Percentiles rank a stretch among this genome's conserved stretches.
phyloP scores from a whole-genome alignment of 2,329 filamentous ascomycete species.

The Ceratocystis colombiana region DNA sequence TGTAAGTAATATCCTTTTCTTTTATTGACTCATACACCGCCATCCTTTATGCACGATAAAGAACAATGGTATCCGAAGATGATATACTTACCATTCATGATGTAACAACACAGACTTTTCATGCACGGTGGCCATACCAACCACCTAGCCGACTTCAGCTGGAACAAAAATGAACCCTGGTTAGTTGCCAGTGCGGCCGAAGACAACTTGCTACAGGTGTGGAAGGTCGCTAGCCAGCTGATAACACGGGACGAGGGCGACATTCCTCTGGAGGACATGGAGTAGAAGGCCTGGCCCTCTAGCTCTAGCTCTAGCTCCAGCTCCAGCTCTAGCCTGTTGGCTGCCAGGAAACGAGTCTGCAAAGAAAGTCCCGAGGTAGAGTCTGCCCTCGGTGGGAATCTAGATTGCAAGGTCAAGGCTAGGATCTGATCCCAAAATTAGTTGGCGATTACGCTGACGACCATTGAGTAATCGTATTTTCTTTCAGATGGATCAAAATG shows the following conservation, averaged over 20 bases:
- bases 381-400: no score
- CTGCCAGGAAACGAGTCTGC: neutral
- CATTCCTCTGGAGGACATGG: conserved; percentile 66
- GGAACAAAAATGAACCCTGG: conserved; percentile 97
- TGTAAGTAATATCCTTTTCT: conserved; percentile 49
- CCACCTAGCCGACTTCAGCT: conserved; percentile 90
- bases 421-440: no score
- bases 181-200: conserved; percentile 90
- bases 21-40: neutral
- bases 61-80: neutral
- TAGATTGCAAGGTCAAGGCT: no score
- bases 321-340: neutral
- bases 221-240: conserved; percentile 75
- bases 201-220: conserved; percentile 93
- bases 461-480: no score
- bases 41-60: neutral
- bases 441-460: no score
- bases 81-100: neutral
- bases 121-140: conserved; percentile 99
- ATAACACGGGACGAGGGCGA: conserved; percentile 68
- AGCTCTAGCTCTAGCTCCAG: neutral
- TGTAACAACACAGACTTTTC: conserved; percentile 54
- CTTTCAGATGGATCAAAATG: no score
- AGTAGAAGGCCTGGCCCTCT: conserved; percentile 17
- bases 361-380: neutral